A percentile compares a stretch with the other conserved stretches of the same genome.
Evolutionary conservation across 164 flowering plant species (phyloP).

Genomic region (Tetracentron sinense): DNA sequence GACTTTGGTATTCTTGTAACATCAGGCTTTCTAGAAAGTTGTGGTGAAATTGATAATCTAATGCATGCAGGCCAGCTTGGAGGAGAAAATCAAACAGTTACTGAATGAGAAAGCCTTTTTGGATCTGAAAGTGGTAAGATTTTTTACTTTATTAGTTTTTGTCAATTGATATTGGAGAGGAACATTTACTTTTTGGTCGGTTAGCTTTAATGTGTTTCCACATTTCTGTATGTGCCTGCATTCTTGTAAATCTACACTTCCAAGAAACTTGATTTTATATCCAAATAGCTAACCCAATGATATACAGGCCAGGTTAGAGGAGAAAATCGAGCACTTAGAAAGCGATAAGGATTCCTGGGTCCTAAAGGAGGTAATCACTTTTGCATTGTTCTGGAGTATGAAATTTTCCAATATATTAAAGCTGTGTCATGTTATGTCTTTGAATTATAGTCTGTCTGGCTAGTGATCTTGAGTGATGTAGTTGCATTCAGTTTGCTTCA

Average conservation of each 20-base stretch:
- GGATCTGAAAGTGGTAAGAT: slow-evolving; percentile 25
- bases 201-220: neutral
- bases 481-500: neutral
- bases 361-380: slow-evolving; percentile 29
- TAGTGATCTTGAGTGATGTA: neutral
- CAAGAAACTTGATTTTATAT: too few relatives aligned
- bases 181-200: neutral
- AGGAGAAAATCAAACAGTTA: slow-evolving; percentile 27
- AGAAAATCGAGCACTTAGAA: slow-evolving; percentile 28
- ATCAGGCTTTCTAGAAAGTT: neutral
- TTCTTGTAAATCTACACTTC: neutral
- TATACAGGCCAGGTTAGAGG: slow-evolving; percentile 38
- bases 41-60: neutral
- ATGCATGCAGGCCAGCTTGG: slow-evolving; percentile 27
- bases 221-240: neutral
- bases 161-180: too few relatives aligned
- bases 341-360: slow-evolving; percentile 31
- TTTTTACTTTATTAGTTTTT: neutral
- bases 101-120: slow-evolving; percentile 19
- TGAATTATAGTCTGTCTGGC: neutral
- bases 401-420: neutral
- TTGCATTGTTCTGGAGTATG: neutral
- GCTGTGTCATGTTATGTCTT: neutral
- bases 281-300: too few relatives aligned
- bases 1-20: neutral